A percentile compares a stretch with the other conserved stretches of the same genome.
Conservation (phyloP, 2,329 filamentous ascomycete species). For the Falciphora oryzae region DNA sequence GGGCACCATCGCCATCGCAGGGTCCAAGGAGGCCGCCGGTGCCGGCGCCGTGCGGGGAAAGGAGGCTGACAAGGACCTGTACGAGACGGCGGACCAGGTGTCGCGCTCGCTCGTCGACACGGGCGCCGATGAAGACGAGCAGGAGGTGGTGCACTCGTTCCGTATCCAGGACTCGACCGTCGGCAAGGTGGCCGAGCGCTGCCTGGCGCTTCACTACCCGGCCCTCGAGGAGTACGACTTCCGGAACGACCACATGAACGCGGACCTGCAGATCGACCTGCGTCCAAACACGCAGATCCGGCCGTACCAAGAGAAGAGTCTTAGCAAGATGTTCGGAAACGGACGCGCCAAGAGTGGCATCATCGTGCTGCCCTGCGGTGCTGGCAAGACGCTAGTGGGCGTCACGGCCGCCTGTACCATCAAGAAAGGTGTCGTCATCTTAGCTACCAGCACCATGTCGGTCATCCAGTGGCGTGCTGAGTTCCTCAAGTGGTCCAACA, state of each 20-base stretch:
- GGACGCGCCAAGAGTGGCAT: conserved; percentile 90
- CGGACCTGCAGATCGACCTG: conserved; percentile 83
- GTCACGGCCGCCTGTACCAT: conserved; percentile 94
- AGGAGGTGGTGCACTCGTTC: conserved; percentile 82
- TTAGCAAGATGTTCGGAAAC: conserved; percentile 99
- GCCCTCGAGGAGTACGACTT: conserved; percentile 94
- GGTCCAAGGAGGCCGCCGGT: conserved; percentile 82
- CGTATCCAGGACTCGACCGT: conserved; percentile 77
- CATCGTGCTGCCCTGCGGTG: conserved; percentile 88
- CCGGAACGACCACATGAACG: conserved; percentile 76
- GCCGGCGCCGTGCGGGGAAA: background rate
- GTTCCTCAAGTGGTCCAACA: conserved; percentile 94
- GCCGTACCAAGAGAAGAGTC: conserved; percentile 87
- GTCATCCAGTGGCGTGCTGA: conserved; percentile 91
- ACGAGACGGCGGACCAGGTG: conserved; percentile 5
- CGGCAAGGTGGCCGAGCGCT: conserved; percentile 79
- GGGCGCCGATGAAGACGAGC: conserved; percentile 34
- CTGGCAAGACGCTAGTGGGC: conserved; percentile 88
- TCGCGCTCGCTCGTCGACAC: conserved; percentile 1
- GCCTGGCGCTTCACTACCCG: conserved; percentile 74
- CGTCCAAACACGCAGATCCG: conserved; percentile 80
- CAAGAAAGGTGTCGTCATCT: conserved; percentile 85
- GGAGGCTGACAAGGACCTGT: conserved; percentile 4
- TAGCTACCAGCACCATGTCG: conserved; percentile 93
- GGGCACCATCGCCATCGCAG: conserved; percentile 78